Base-by-base conservation (phyloP, 2,329 filamentous ascomycete genomes). In the Xylariaceae sp. region DNA sequence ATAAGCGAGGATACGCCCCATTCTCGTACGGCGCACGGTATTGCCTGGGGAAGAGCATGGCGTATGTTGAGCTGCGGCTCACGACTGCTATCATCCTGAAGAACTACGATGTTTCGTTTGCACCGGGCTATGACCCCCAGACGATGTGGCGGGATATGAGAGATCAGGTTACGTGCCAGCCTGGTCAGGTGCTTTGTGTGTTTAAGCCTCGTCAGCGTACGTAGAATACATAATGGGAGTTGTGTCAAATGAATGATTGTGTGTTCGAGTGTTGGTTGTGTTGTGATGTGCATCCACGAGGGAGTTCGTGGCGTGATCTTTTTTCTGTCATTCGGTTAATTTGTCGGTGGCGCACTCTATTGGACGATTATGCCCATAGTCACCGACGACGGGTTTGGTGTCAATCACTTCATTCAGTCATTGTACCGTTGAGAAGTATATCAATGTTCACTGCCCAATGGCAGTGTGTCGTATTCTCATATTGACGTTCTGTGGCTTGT, bases 81-180 rank as follows among this genome's bases (percentile, higher is more conserved):
- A 54, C 54, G 14, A 41, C 48, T 0, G 45, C 52, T 1, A 48
- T 49, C 12, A n/a, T 61, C 7, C 38, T 58, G 3, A 42, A 42
- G 22, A 22, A 53, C 14, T 59, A 50, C 38, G 32, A 57, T 19
- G 48, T 59, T 0, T 12, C 18, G 19, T 61, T 61, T 19, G 51
- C 55, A 10, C 50, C 53, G 4, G 53, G 43, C 6, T 58, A 58
- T 12, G 52, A 56, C 18, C 45, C 53, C 6, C 45, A 56, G 9
- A 54, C 54, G 2, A 48, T 56, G 30, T 58, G 54, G 54, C 54
- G 54, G 9, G 54, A 58, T 18, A 56, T 58, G 54, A 44, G 43
- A n/a, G 56, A 58, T 38, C 54, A 58, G 49, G 54, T 58, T 7
- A 55, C 54, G 11, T 52, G 47, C 31, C 52, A 56, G 44, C 56